A percentile compares a stretch with the other conserved stretches of the same genome.
Conservation (phyloP, 352 stramenopile genomes). For the Phytopythium sindhum region DNA sequence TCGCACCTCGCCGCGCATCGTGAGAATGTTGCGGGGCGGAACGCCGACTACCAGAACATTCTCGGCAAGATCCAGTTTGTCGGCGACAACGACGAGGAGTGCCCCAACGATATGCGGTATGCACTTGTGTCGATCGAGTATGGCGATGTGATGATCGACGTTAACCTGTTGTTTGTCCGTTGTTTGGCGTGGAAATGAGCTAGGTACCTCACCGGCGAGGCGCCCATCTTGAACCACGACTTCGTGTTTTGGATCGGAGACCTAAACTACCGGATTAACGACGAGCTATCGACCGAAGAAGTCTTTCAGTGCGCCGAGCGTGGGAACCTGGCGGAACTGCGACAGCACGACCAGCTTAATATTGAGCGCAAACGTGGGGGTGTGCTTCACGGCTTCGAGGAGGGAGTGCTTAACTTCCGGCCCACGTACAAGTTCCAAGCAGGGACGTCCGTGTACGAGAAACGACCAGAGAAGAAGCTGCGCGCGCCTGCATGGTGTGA, state of each 20-base stretch:
- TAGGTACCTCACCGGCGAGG: slow-evolving; percentile 48
- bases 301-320: slow-evolving; percentile 59
- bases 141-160: neutral
- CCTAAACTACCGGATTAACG: slow-evolving; percentile 90
- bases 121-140: neutral
- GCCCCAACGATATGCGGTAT: slow-evolving; percentile 25
- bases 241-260: slow-evolving; percentile 97
- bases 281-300: slow-evolving; percentile 73
- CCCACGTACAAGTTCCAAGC: slow-evolving; percentile 98
- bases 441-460: slow-evolving; percentile 95
- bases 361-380: slow-evolving; percentile 67
- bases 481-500: slow-evolving; percentile 97
- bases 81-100: slow-evolving; percentile 33
- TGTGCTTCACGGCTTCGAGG: slow-evolving; percentile 88
- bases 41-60: slow-evolving; percentile 98
- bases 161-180: neutral
- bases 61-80: slow-evolving; percentile 94
- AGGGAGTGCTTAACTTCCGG: slow-evolving; percentile 89
- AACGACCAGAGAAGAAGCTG: slow-evolving; percentile 98
- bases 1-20: slow-evolving; percentile 98
- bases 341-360: slow-evolving; percentile 59
- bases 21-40: slow-evolving; percentile 96
- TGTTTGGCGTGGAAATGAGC: slow-evolving; percentile 1
- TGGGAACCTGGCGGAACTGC: slow-evolving; percentile 32
- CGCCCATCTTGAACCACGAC: slow-evolving; percentile 95